Conservation (phyloP, 345 rosid species). For the Cardiospermum halicacabum region DNA sequence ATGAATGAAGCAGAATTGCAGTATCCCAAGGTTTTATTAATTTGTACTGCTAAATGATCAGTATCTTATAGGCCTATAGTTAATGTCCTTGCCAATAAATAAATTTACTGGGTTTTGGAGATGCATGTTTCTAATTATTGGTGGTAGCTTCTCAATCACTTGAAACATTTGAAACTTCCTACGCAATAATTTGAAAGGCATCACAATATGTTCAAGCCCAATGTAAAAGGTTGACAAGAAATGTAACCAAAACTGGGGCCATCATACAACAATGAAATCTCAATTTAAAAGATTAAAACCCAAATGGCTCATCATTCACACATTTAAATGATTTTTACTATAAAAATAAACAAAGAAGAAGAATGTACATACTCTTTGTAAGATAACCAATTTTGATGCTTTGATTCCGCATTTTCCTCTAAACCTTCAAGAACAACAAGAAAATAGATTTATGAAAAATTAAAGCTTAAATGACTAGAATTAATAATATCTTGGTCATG, state of each 20-base stretch:
- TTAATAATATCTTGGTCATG: too few relatives aligned
- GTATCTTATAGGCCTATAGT: not conserved
- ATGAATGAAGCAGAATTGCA: not conserved
- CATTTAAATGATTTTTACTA: too few relatives aligned
- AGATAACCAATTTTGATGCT: conserved; percentile 12
- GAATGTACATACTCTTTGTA: conserved; percentile 43
- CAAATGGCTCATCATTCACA: too few relatives aligned
- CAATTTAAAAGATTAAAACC: not conserved
- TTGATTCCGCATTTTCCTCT: conserved; percentile 16
- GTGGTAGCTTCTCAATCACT: not conserved
- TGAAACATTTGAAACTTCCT: not conserved
- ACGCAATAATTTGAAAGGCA: not conserved
- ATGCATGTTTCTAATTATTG: not conserved
- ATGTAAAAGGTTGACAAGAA: not conserved
- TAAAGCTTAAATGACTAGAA: not conserved
- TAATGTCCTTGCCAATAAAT: not conserved
- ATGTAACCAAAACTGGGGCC: not conserved
- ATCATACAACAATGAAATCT: not conserved
- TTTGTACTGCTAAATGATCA: not conserved
- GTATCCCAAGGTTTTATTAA: not conserved
- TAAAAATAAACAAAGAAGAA: too few relatives aligned
- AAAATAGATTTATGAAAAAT: conserved; percentile 3
- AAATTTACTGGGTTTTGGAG: not conserved
- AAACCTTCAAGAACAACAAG: conserved; percentile 22
- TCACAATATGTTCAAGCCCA: not conserved